Percentiles rank a stretch among this genome's conserved stretches.
These are phyloP conservation scores for Linnemannia hyalina DNA, from an alignment of 192 early-diverging fungal species.

Conservation along the genomic window DNA sequence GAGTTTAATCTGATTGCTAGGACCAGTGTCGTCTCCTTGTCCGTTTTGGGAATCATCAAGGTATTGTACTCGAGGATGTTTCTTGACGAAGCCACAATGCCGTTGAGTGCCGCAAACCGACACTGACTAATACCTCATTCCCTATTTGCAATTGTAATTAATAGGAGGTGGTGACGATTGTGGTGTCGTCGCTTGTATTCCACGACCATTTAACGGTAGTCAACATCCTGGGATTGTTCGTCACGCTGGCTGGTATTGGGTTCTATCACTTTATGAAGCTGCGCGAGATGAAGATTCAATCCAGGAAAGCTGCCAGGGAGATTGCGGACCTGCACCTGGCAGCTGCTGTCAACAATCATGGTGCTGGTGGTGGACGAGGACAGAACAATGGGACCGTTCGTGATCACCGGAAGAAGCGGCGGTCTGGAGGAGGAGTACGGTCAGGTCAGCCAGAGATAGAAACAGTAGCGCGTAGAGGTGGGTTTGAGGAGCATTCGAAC, in stretches of 20 bases:
- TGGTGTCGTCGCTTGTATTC: constrained; percentile 80
- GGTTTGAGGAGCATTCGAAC: not conserved
- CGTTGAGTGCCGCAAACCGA: not conserved
- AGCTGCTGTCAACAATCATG: not conserved
- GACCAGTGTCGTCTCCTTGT: constrained; percentile 89
- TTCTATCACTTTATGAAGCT: constrained; percentile 81
- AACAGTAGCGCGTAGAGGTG: not conserved
- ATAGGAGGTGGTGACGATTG: constrained; percentile 90
- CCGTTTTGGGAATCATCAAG: constrained; percentile 88
- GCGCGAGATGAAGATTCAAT: constrained; percentile 40
- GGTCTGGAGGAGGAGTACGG: not conserved
- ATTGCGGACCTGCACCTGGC: constrained; percentile 27
- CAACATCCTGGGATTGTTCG: constrained; percentile 81
- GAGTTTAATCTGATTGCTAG: constrained; percentile 90
- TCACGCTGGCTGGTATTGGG: constrained; percentile 88
- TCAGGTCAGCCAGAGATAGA: not conserved
- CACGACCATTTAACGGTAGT: constrained; percentile 81
- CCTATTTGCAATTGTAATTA: not conserved
- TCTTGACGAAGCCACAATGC: not conserved
- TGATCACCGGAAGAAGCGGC: not conserved
- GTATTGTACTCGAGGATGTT: constrained; percentile 12
- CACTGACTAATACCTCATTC: not conserved
- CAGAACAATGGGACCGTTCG: not conserved
- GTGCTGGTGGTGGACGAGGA: not conserved
- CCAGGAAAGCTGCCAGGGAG: constrained; percentile 22